Evolutionary conservation across 352 stramenopile species (phyloP), one percentile per base, ranked within the genome.

Genomic region (Globisporangium perplexum): DNA sequence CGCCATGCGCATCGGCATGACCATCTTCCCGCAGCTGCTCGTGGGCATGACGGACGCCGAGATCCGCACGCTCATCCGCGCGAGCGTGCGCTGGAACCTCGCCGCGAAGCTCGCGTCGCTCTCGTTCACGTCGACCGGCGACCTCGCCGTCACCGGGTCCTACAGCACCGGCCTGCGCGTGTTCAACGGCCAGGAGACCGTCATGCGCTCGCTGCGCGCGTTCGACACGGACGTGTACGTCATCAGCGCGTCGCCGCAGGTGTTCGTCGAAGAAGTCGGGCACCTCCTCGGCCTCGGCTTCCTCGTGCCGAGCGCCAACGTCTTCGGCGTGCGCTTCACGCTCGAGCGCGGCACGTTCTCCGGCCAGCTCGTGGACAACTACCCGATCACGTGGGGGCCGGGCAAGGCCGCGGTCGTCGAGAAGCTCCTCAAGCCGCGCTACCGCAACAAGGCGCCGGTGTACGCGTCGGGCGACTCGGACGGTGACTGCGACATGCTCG

Each of bases 331-430:
- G 38, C 77, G 77, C 50, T 88, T 86, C 56, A 66, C 68, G 47
- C 57, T 75, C 23, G 60, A 58, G 15, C 60, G 60, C 18, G 58
- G 65, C 42, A 65, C 65, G 17, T 86, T 88, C 54, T 81, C 74
- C 1, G 68, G 60, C 23, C 31, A 74, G 35, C 44, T 74, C 7
- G 48, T 71, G 15, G 60, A 68, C 7, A 39, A 83, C 49, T 85
- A 88, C 58, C 74, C 76, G 39, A 85, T 88, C 64, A 83, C 74
- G 54, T 88, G 76, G 74, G 76, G 74, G 2, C 71, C 72, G 0
- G 76, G 72, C 26, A 88, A 85, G 57, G 76, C 72, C 0, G 50
- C 47, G 31, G 68, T 88, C 53, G 63, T 85, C 22, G 68, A 69
- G 12, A 79, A 65, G 48, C 63, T 71, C 47, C 60, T 85, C 31